Base-by-base conservation (phyloP, 805 yeast species). In the Suhomyces vadensis region DNA sequence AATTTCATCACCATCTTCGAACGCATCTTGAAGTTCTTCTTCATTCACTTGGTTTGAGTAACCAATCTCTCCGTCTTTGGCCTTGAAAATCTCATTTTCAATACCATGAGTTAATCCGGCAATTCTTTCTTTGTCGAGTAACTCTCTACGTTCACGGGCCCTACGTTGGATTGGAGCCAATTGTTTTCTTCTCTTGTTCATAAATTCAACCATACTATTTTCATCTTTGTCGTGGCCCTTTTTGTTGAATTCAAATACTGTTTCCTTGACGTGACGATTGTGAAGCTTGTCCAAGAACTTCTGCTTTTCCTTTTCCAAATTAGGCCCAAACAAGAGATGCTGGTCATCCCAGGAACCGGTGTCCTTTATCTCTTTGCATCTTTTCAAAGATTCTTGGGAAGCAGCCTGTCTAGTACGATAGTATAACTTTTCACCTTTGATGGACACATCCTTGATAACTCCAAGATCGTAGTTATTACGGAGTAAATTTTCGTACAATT, bases 341-440 rank as follows among this genome's bases (percentile, higher is more conserved):
- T 86, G 92, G 16, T 80, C 89, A 62, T 92, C 96, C 97, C 98
- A 94, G 5, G 66, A 52, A 2, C 91, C 90, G 14, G 81, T 72
- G 6, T 71, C 73, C 46, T 82, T 66, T 37, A 92, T 72, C 57
- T 89, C 96, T 61, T 86, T 90, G 14, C 95, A 75, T 57, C 98
- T 74, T 57, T 86, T 87, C 27, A 88, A 78, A n/a, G 95, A 83
- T 59, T 89, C 96, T 19, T 71, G 73, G 3, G 96, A 87, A 0
- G 99, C 96, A 1, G 95, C 77, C 37, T 84, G 81, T 58, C 97
- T 79, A 1, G 97, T 88, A 64, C 89, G 82, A 59, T 83, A 75
- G 60, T 88, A 94, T 48, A 92, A 73, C 58, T 85, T 85, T 63
- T 94, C 99, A 50, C 96, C 99, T 56, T 92, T 86, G 10, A 65